phyloP scores from a whole-genome alignment of 108 stramenopile species.

The Cyclotella atomus region DNA sequence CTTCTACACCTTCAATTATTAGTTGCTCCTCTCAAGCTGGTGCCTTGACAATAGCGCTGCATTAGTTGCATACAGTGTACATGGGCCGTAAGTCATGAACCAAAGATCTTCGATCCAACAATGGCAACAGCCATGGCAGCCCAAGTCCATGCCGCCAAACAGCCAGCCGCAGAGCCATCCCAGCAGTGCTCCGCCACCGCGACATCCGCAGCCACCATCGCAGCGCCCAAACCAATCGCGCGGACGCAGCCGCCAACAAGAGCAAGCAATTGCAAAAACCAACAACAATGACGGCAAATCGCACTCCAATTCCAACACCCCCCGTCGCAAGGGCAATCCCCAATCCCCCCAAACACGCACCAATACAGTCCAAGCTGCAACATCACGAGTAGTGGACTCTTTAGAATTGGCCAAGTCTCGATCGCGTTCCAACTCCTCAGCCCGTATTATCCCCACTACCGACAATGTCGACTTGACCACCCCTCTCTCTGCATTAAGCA shows the following conservation, averaged over 20 bases:
- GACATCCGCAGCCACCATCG: not conserved
- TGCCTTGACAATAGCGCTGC: no score
- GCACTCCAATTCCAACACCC: conserved; percentile 13
- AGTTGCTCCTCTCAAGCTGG: not conserved
- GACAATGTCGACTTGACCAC: not conserved
- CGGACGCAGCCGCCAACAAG: not conserved
- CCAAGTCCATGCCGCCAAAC: not conserved
- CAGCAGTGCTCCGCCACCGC: not conserved
- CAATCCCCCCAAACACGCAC: conserved; percentile 10
- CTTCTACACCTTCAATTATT: no score
- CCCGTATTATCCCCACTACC: not conserved
- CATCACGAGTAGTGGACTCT: conserved; percentile 4
- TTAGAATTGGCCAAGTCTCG: not conserved
- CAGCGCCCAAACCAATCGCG: not conserved
- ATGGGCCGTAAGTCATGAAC: not conserved
- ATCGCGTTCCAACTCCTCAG: not conserved
- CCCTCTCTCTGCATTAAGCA: conserved; percentile 12
- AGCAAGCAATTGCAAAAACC: no score
- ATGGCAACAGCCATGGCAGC: not conserved
- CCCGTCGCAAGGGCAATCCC: conserved; percentile 33
- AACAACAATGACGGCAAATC: not conserved
- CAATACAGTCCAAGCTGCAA: no score
- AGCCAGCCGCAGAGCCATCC: not conserved
- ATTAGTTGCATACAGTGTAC: no score
- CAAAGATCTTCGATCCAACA: not conserved